Conservation (phyloP, 306 rosid genomes). For the Castanea sativa region DNA sequence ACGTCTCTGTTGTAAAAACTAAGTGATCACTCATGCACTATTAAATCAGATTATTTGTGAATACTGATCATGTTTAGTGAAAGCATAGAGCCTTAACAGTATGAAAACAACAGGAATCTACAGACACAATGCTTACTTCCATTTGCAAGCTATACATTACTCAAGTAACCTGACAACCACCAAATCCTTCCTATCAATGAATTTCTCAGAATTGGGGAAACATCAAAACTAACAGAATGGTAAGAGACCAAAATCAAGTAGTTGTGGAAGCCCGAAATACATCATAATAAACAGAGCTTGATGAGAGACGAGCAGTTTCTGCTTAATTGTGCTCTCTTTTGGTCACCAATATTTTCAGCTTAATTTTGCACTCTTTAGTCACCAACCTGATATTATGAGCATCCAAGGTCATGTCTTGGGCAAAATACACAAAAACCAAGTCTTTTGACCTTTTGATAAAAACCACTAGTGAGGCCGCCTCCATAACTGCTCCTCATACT, state of each 20-base stretch:
- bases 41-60: neutral
- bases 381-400: neutral
- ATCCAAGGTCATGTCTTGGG: neutral
- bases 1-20: too few species aligned
- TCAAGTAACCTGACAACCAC: neutral
- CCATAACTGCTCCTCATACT: constrained; percentile 49
- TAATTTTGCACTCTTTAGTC: neutral
- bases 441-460: neutral
- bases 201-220: neutral
- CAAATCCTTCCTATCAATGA: neutral
- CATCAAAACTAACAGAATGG: neutral
- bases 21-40: neutral
- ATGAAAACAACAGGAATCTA: neutral
- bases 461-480: constrained; percentile 20
- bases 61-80: neutral
- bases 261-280: neutral
- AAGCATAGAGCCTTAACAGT: neutral
- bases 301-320: neutral
- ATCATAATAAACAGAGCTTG: neutral
- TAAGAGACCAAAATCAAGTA: neutral
- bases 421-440: neutral
- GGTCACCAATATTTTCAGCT: neutral
- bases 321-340: neutral
- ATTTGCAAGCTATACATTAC: neutral
- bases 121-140: neutral